phyloP scores from a whole-genome alignment of 2,329 filamentous ascomycete genomes.

The Aspergillus piperis region DNA sequence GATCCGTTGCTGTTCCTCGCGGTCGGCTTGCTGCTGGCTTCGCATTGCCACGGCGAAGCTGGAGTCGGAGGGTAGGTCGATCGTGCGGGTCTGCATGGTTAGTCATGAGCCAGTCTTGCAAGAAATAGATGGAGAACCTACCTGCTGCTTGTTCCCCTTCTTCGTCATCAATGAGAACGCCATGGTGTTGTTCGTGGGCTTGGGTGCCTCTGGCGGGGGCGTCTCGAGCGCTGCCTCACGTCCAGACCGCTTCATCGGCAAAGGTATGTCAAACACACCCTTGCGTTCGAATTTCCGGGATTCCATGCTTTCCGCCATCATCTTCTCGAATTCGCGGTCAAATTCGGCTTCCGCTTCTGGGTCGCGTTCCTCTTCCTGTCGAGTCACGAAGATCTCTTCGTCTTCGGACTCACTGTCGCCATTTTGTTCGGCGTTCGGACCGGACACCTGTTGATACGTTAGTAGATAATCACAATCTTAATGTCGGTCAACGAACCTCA shows the following conservation, averaged over 20 bases:
- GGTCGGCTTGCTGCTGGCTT: slow-evolving; percentile 89
- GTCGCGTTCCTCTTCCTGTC: slow-evolving; percentile 85
- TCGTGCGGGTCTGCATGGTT: slow-evolving; percentile 72
- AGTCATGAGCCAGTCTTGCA: slow-evolving; percentile 14
- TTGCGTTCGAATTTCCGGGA: slow-evolving; percentile 96
- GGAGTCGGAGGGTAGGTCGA: slow-evolving; percentile 83
- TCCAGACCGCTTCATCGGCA: slow-evolving; percentile 76
- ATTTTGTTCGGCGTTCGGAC: slow-evolving; percentile 49
- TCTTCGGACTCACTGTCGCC: slow-evolving; percentile 65
- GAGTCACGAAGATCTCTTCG: slow-evolving; percentile 87
- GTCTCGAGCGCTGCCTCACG: slow-evolving; percentile 59
- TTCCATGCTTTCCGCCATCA: slow-evolving; percentile 97
- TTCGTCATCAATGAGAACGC: slow-evolving; percentile 96
- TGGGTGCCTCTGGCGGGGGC: slow-evolving; percentile 36
- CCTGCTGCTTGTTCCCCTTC: slow-evolving; percentile 92
- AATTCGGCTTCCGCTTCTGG: slow-evolving; percentile 96
- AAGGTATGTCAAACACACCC: slow-evolving; percentile 89
- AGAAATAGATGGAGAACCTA: slow-evolving; percentile 40
- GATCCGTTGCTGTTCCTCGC: slow-evolving; percentile 96
- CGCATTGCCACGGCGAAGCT: slow-evolving; percentile 96
- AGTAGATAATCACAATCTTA: not conserved
- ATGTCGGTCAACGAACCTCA: not conserved
- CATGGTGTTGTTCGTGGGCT: slow-evolving; percentile 66
- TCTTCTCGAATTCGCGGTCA: slow-evolving; percentile 94
- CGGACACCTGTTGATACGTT: slow-evolving; percentile 39